A percentile compares a stretch with the other conserved stretches of the same genome.
Conservation (phyloP, 2,329 filamentous ascomycete genomes). For the Xylaria multiplex region DNA sequence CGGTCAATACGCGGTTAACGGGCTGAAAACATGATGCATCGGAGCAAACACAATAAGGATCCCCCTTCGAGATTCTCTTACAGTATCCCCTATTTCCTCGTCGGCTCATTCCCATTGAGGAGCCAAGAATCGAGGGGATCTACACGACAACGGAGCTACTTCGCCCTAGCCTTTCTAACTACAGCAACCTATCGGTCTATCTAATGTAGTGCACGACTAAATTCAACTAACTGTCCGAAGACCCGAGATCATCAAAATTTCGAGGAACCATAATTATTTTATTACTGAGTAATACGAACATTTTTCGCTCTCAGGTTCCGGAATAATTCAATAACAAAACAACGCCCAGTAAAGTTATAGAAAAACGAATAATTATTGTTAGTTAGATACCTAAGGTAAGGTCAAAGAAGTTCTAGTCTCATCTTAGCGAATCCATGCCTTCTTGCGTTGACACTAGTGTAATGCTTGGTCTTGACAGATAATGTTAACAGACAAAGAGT, state of each 20-base stretch:
- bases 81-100: constrained; percentile 15
- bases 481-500: not conserved
- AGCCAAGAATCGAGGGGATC: constrained; percentile 12
- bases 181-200: constrained; percentile 14
- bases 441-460: too few species aligned
- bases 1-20: too few species aligned
- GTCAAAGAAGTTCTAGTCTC: not conserved
- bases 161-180: not conserved
- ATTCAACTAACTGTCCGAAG: not conserved
- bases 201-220: not conserved
- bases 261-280: not conserved
- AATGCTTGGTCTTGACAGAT: constrained; percentile 12
- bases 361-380: not conserved
- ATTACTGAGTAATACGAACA: not conserved
- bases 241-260: constrained; percentile 1
- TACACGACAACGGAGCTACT: not conserved
- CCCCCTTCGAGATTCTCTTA: not conserved
- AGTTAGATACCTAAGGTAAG: too few species aligned
- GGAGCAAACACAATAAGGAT: constrained; percentile 1
- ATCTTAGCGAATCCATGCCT: not conserved
- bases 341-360: not conserved
- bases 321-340: not conserved
- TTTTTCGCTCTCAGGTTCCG: not conserved
- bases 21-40: too few species aligned
- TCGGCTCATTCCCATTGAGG: constrained; percentile 4